Percentiles rank a stretch among this genome's conserved stretches.
phyloP scores from a whole-genome alignment of 305 asterid genomes.

The Caryopteris hybrid region DNA sequence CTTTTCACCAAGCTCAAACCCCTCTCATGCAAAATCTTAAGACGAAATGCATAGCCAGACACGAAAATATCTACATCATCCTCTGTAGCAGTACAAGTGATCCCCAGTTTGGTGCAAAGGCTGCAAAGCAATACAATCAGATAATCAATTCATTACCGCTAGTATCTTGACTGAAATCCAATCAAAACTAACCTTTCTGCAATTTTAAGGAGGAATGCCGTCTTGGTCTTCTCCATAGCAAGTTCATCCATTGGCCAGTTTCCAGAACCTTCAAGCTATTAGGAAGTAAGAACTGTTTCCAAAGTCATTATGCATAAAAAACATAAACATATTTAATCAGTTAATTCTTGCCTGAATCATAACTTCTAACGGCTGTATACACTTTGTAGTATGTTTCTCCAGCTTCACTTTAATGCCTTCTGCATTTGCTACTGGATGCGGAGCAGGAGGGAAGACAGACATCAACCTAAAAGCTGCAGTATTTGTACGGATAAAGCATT shows the following conservation, averaged over 20 bases:
- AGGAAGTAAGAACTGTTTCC: constrained; percentile 19
- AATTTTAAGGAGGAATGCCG: constrained; percentile 87
- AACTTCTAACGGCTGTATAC: constrained; percentile 79
- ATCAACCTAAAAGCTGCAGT: constrained; percentile 90
- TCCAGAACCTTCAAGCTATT: constrained; percentile 97
- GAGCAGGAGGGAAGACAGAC: constrained; percentile 84
- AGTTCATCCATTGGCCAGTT: constrained; percentile 96
- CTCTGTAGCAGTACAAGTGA: constrained; percentile 71
- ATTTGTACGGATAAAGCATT: constrained; percentile 28
- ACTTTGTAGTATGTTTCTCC: constrained; percentile 57
- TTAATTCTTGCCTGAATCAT: constrained; percentile 78
- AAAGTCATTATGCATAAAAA: constrained; percentile 12
- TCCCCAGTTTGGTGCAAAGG: constrained; percentile 67
- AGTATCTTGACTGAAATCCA: constrained; percentile 13
- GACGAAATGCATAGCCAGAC: constrained; percentile 97
- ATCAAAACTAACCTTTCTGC: constrained; percentile 74
- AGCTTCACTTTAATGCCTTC: constrained; percentile 40
- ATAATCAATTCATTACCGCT: constrained; percentile 10
- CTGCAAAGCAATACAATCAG: constrained; percentile 46
- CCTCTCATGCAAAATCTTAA: constrained; percentile 88
- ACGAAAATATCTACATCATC: constrained; percentile 78
- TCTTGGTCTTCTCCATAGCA: constrained; percentile 93
- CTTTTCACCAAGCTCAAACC: constrained; percentile 65
- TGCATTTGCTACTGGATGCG: constrained; percentile 83
- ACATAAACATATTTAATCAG: constrained; percentile 4